These are phyloP conservation scores for Ascochyta pisi DNA, from an alignment of 2,329 filamentous ascomycete species.

Conservation along the genomic window DNA sequence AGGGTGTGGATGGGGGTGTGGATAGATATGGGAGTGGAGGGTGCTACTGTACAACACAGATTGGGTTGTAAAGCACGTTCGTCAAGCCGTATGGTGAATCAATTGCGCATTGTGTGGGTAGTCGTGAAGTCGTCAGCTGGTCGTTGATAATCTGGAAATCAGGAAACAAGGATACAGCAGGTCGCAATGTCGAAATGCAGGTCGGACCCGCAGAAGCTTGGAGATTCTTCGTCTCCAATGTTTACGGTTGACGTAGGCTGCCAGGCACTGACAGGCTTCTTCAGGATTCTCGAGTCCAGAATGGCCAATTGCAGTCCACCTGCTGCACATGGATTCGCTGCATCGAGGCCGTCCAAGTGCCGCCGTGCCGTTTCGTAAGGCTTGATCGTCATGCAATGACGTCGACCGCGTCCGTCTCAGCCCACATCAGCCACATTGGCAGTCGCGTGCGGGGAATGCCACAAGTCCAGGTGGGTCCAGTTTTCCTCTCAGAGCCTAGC, in stretches of 20 bases:
- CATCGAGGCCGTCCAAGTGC: constrained; percentile 23
- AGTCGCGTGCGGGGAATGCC: constrained; percentile 24
- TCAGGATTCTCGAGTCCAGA: constrained; percentile 8
- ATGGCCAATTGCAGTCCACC: constrained; percentile 26
- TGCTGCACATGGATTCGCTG: constrained; percentile 17
- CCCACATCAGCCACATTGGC: constrained; percentile 25
- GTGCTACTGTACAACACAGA: neutral
- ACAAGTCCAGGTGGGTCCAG: neutral
- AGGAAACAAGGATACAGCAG: constrained; percentile 23
- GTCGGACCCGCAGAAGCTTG: constrained; percentile 18
- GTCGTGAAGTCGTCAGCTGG: constrained; percentile 9
- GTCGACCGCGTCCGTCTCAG: constrained; percentile 26
- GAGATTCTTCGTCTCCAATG: constrained; percentile 17
- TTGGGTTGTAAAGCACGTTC: neutral
- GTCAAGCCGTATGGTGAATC: constrained; percentile 1
- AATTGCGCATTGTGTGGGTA: constrained; percentile 7
- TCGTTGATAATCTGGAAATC: neutral
- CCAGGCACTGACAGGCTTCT: constrained; percentile 15
- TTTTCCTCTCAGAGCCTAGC: neutral
- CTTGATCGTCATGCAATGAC: constrained; percentile 28
- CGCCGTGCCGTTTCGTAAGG: constrained; percentile 27
- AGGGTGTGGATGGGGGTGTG: neutral
- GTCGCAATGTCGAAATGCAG: constrained; percentile 12
- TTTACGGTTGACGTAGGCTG: constrained; percentile 35
- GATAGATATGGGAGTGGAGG: too few species aligned